A percentile compares a stretch with the other conserved stretches of the same genome.
phyloP scores from a whole-genome alignment of 2,329 filamentous ascomycete genomes.

The Penicillium sclerotigenum region DNA sequence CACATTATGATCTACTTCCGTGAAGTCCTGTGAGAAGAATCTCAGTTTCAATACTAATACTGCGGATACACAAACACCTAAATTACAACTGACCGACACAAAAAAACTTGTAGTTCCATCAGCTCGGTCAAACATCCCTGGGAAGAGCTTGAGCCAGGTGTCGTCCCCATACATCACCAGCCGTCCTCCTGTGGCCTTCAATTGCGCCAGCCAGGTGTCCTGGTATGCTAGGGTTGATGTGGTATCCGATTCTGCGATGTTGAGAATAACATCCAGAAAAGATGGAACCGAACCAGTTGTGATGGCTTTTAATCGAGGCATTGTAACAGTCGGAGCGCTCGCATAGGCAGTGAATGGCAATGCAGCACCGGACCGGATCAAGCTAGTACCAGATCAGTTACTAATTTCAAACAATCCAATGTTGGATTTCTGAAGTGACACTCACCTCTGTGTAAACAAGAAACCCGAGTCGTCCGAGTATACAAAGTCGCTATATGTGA shows the following conservation, averaged over 20 bases:
- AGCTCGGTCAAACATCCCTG: conserved; percentile 75
- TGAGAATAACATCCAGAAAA: conserved; percentile 93
- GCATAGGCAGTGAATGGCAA: conserved; percentile 94
- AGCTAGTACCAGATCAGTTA: conserved; percentile 47
- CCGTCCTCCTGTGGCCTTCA: conserved; percentile 73
- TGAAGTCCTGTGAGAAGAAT: conserved; percentile 69
- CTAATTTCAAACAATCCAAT: background rate
- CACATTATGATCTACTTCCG: conserved; percentile 96
- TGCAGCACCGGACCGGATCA: conserved; percentile 79
- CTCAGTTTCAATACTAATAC: conserved; percentile 12
- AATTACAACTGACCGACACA: conserved; percentile 69
- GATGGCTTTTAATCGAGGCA: conserved; percentile 95
- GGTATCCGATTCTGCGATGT: conserved; percentile 91
- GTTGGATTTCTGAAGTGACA: conserved; percentile 4
- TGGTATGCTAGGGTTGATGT: conserved; percentile 82
- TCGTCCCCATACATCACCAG: conserved; percentile 96
- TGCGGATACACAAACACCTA: background rate
- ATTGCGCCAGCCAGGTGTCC: conserved; percentile 94
- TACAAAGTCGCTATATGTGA: conserved; percentile 76
- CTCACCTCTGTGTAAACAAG: conserved; percentile 77
- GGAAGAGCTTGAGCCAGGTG: conserved; percentile 97
- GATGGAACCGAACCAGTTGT: conserved; percentile 98
- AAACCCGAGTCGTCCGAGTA: conserved; percentile 79
- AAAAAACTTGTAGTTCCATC: conserved; percentile 98
- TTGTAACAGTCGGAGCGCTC: conserved; percentile 94